Evolutionary conservation across 192 early-diverging fungal species (phyloP), one percentile per base, ranked within the genome.

Genomic region (Haplosporangium gracile): DNA sequence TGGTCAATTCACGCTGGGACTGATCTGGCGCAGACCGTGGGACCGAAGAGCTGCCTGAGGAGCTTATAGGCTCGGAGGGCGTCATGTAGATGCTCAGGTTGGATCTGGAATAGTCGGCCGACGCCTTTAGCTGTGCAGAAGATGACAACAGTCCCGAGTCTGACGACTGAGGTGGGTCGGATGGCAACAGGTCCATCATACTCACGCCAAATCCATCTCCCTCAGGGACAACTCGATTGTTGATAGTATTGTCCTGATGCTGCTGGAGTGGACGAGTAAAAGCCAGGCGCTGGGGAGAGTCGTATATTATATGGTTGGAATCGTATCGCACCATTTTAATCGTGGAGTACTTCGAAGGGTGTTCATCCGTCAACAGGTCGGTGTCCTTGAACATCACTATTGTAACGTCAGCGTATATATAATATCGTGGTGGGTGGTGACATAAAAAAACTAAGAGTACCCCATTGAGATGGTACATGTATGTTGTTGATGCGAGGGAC

Each of bases 251-350:
- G 11, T 65, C 60, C n/a, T 65, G 60, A 32, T 65, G 60, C 15
- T 29, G 60, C 32, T 65, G 60, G 2, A 29, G 29, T 32, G 13
- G 60, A 11, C 60, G 60, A 32, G 60, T 32, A 32, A 65, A 65
- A 15, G 26, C 60, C 60, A 65, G 60, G 60, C 60, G 60, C 9
- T 65, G 60, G 55, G 24, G 6, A 9, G 55, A 57, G 55, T 57
- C 55, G n/a, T 57, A 26, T 57, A 26, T 26, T 26, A 26, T 24
- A 26, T 26, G 55, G n/a, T 32, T 65, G 60, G 29, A 0, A 29
- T 65, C 60, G 60, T 65, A 65, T 65, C 29, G 26, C 29, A 34
- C 60, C 60, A 65, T 65, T 32, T 65, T 65, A 65, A 65, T 32
- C 11, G 26, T 34, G 29, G 60, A 40, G 40, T 39, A 22, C 16